A percentile compares a stretch with the other conserved stretches of the same genome.
phyloP scores from a whole-genome alignment of 768 basidiomycete species.

The Hebeloma cylindrosporum region DNA sequence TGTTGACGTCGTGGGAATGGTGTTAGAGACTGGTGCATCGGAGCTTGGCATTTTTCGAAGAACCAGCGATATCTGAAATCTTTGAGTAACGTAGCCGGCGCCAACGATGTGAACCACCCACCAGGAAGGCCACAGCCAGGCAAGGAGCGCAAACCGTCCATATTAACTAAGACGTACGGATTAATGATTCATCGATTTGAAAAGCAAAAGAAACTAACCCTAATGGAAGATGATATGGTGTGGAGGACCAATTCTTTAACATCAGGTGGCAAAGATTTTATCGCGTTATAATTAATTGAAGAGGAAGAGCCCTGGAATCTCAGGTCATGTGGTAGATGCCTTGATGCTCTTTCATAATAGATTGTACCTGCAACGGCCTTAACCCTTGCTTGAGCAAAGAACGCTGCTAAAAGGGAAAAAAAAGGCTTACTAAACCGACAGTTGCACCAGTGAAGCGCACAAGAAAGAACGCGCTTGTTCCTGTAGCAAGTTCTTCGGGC shows the following conservation, averaged over 20 bases:
- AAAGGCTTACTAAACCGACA: slow-evolving; percentile 63
- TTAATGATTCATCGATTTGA: slow-evolving; percentile 6
- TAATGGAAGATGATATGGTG: slow-evolving; percentile 61
- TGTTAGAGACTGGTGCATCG: slow-evolving; percentile 17
- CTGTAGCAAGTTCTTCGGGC: slow-evolving; percentile 67
- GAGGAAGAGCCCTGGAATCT: slow-evolving; percentile 40
- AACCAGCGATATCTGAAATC: slow-evolving; percentile 39
- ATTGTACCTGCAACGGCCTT: slow-evolving; percentile 78
- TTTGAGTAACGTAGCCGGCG: slow-evolving; percentile 2
- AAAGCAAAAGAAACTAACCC: slow-evolving; percentile 39
- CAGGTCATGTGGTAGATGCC: slow-evolving; percentile 49
- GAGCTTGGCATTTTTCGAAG: slow-evolving; percentile 39
- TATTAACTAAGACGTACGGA: slow-evolving; percentile 46
- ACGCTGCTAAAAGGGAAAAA: slow-evolving; percentile 4
- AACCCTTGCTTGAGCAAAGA: slow-evolving; percentile 18
- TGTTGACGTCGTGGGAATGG: slow-evolving; percentile 19
- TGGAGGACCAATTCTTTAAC: slow-evolving; percentile 48
- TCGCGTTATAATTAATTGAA: slow-evolving; percentile 54
- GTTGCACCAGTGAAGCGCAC: slow-evolving; percentile 87
- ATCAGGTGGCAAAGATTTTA: slow-evolving; percentile 45
- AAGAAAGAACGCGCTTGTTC: slow-evolving; percentile 85
- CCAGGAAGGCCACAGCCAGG: slow-evolving; percentile 63
- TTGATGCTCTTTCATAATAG: slow-evolving; percentile 55
- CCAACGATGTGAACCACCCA: slow-evolving; percentile 27
- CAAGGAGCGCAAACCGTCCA: slow-evolving; percentile 76